These are phyloP conservation scores for Skeletonema costatum DNA, from an alignment of 108 stramenopile species.

Conservation along the genomic window DNA sequence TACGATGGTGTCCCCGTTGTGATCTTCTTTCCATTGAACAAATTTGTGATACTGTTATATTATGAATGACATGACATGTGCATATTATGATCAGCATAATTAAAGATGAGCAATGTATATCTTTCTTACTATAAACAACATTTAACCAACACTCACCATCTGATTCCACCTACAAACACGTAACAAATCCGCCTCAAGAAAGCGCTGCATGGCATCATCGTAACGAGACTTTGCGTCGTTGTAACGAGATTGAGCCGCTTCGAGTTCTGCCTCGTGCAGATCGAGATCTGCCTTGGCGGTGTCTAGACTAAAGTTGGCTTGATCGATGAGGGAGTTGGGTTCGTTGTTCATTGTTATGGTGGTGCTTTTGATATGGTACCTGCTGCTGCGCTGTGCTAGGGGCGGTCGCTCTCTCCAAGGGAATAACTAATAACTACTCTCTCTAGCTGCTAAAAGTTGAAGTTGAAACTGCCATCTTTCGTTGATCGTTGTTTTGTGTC, in stretches of 20 bases:
- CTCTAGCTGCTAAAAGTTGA: no score
- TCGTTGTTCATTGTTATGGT: not conserved
- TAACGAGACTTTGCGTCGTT: not conserved
- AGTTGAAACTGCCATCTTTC: no score
- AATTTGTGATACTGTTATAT: slow-evolving; percentile 1
- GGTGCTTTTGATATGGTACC: no score
- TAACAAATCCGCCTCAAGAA: not conserved
- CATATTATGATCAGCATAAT: no score
- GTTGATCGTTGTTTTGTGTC: no score
- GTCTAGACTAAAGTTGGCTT: not conserved
- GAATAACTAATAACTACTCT: no score
- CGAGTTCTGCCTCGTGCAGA: not conserved
- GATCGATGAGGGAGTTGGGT: not conserved
- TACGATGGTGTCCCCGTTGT: slow-evolving; percentile 5
- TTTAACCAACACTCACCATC: not conserved
- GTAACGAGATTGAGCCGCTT: not conserved
- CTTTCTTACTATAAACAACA: no score
- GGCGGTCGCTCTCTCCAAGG: no score
- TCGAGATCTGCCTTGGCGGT: not conserved
- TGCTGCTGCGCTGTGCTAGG: no score
- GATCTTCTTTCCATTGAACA: not conserved
- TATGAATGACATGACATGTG: no score
- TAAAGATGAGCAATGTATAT: not conserved
- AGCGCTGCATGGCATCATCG: not conserved
- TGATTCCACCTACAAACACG: slow-evolving; percentile 2